Percentiles rank a stretch among this genome's conserved stretches.
Evolutionary conservation across 208 protist species (phyloP).

Genomic region (Tetramitus jugosus): DNA sequence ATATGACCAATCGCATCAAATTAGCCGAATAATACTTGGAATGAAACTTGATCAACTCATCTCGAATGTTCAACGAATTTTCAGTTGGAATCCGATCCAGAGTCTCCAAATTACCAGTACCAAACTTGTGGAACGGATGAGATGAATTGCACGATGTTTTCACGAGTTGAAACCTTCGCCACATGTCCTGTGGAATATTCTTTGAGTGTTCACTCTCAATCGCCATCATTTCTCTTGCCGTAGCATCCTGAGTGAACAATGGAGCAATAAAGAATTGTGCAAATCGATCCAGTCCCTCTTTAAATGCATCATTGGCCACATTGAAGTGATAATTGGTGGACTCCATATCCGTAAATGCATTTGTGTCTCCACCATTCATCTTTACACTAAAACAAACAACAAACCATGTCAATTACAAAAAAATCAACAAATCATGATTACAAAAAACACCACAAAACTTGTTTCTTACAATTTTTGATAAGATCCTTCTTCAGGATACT

Average conservation of each 20-base stretch:
- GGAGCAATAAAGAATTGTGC: conserved; percentile 82
- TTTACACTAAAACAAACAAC: too few species aligned
- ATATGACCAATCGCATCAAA: conserved; percentile 47
- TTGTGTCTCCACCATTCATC: conserved; percentile 59
- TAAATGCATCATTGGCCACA: conserved; percentile 53
- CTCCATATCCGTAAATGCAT: conserved; percentile 66
- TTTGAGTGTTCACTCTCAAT: conserved; percentile 84
- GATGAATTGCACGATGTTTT: conserved; percentile 45
- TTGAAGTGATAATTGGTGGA: conserved; percentile 77
- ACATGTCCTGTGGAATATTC: conserved; percentile 69
- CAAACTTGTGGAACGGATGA: conserved; percentile 68
- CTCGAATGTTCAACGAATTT: conserved; percentile 53
- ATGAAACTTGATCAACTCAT: conserved; percentile 58
- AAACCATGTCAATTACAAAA: neutral
- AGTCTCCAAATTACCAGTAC: conserved; percentile 69
- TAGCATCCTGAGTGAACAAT: conserved; percentile 58
- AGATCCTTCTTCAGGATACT: conserved; percentile 74
- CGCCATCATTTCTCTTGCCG: conserved; percentile 72
- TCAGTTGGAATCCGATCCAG: conserved; percentile 50
- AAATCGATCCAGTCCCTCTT: conserved; percentile 75
- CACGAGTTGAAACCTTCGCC: conserved; percentile 60
- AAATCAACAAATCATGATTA: neutral
- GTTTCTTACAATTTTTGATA: too few species aligned
- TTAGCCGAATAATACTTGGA: conserved; percentile 52
- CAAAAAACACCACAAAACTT: neutral